Evolutionary conservation across 2,329 filamentous ascomycete genomes (phyloP).

Genomic region (Trichoderma pleuroti): DNA sequence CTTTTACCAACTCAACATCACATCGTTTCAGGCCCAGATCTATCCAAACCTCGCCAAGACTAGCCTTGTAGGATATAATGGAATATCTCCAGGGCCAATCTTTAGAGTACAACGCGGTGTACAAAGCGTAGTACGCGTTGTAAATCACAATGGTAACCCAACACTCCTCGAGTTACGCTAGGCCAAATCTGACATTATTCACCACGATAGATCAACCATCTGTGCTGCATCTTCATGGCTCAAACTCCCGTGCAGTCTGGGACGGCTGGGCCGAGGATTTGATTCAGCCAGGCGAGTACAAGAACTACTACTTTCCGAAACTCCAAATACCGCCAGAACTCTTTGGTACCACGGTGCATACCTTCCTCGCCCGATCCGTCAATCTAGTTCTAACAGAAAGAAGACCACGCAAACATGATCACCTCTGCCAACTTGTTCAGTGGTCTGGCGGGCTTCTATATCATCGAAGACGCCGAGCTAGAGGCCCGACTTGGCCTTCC

Average conservation of each 20-base stretch:
- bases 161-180: neutral
- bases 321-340: neutral
- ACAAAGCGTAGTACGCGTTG: neutral
- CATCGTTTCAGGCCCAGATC: neutral
- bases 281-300: neutral
- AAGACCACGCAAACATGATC: neutral
- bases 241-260: neutral
- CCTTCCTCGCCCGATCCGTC: neutral
- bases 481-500: neutral
- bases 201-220: neutral
- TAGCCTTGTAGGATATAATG: neutral
- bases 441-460: neutral
- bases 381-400: neutral
- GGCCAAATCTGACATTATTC: neutral
- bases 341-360: neutral
- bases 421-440: neutral
- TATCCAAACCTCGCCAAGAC: neutral
- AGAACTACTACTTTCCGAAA: neutral
- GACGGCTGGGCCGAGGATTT: neutral
- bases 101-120: neutral
- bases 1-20: neutral
- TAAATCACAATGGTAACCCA: neutral
- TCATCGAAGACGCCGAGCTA: neutral
- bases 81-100: neutral
- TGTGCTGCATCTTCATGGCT: neutral